A percentile compares a stretch with the other conserved stretches of the same genome.
phyloP scores from a whole-genome alignment of 495 filamentous ascomycete species.

The Bathelium albidoporum region DNA sequence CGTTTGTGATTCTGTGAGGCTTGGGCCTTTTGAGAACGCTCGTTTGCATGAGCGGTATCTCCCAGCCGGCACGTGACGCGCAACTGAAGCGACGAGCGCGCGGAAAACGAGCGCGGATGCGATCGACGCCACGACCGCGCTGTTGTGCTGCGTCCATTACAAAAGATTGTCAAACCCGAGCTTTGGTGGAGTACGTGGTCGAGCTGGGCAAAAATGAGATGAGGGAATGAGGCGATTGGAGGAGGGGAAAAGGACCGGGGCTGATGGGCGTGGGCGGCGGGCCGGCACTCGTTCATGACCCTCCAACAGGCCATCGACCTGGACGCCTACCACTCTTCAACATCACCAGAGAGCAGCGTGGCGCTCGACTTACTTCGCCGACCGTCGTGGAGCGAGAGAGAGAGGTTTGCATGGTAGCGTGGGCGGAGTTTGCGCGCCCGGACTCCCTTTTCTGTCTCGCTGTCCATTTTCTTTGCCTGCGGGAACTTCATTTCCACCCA shows the following conservation, averaged over 20 bases:
- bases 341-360: neutral
- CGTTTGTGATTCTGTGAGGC: neutral
- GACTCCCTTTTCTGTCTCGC: constrained; percentile 14
- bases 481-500: neutral
- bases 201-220: neutral
- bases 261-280: constrained; percentile 1
- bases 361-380: neutral
- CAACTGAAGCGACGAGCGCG: neutral
- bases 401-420: neutral
- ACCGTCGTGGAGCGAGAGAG: neutral
- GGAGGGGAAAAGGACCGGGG: neutral
- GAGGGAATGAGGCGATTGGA: neutral
- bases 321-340: neutral
- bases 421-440: neutral
- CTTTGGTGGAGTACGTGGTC: neutral
- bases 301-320: neutral
- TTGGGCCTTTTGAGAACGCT: neutral
- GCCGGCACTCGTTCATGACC: neutral
- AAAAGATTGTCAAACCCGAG: neutral
- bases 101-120: neutral
- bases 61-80: too few species aligned
- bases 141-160: too few species aligned
- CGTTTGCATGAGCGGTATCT: too few species aligned
- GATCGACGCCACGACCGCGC: too few species aligned
- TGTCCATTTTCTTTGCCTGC: constrained; percentile 17